Base-by-base conservation (phyloP, 495 filamentous ascomycete species). In the Pseudomonodictys pantanalensis region DNA sequence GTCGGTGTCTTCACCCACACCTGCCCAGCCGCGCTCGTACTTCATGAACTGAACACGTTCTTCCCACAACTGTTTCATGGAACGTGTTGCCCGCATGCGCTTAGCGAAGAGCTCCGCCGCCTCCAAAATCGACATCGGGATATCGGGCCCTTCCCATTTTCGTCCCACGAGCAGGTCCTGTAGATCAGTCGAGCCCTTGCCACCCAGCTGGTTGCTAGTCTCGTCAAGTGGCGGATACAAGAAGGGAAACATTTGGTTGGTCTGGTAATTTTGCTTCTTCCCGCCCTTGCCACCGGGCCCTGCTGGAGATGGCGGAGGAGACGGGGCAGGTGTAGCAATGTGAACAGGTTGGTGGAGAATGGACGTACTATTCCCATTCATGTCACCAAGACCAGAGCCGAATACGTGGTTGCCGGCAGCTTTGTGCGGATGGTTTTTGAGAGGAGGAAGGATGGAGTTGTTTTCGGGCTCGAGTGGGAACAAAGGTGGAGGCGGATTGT, bases 201-300 rank as follows among this genome's bases (percentile, higher is more conserved):
- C 93, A 52, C 92, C 91, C 42, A 91, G 83, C 52, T 83, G 85
- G 66, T 91, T 93, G 71, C 85, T 92, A 6, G 82, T 81, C 58
- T 83, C 83, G 75, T 95, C 90, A 12, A 95, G 73, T 1, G 93
- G 92, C 2, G 93, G 95, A 66, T 97, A 98, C 75, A 98, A 84
- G 65, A 98, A 97, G 0, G 93, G 93, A 63, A 98, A 98, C 65
- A 96, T 92, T 62, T 98, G 93, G 69, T 98, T 98, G 0, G 93
- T 98, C 71, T 98, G 93, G 69, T 97, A 98, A 57, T 97, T 98
- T 62, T 97, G 95, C 68, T 98, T 98, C 76, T 98, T 98, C 15
- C 87, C 91, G 42, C 87, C 89, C 71, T 98, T 98, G 3, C 91
- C 91, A 33, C 91, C 91, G 3, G 88, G 85, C 0, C 84, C 86